Percentiles rank a stretch among this genome's conserved stretches.
phyloP scores from a whole-genome alignment of 352 stramenopile genomes.

The Phytophthora quininea region DNA sequence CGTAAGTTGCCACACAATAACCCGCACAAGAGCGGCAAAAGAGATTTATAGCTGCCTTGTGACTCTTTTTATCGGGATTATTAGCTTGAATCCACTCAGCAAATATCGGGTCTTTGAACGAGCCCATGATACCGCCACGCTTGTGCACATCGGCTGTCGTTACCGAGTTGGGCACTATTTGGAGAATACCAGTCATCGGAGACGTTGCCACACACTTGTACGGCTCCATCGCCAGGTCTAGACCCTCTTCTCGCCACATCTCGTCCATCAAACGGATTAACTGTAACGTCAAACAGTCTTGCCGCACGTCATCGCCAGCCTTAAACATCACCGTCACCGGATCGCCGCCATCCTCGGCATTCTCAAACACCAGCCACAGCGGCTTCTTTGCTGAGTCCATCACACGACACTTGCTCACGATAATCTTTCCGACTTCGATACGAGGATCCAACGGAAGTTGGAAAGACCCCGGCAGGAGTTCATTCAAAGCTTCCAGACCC shows the following conservation, averaged over 20 bases:
- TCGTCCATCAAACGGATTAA: constrained; percentile 92
- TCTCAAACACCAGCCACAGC: constrained; percentile 85
- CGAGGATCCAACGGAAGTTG: constrained; percentile 79
- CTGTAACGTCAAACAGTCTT: constrained; percentile 94
- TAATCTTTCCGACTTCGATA: constrained; percentile 78
- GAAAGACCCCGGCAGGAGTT: constrained; percentile 80
- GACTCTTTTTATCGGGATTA: constrained; percentile 64
- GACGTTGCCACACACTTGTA: constrained; percentile 92
- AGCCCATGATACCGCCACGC: constrained; percentile 71
- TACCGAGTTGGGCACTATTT: constrained; percentile 92
- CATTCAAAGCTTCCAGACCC: constrained; percentile 74
- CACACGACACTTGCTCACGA: constrained; percentile 81
- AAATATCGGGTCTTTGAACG: constrained; percentile 82
- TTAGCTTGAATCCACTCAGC: constrained; percentile 81
- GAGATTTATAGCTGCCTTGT: constrained; percentile 64
- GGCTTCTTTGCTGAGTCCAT: constrained; percentile 88
- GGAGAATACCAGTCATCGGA: constrained; percentile 86
- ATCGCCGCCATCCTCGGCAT: constrained; percentile 71
- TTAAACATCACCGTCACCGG: constrained; percentile 92
- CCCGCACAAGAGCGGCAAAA: constrained; percentile 89
- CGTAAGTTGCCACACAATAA: constrained; percentile 93
- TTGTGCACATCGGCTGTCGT: constrained; percentile 91
- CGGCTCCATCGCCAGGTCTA: constrained; percentile 90
- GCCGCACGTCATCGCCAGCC: constrained; percentile 93
- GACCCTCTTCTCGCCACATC: constrained; percentile 90